Base-by-base conservation (phyloP, 768 basidiomycete species). In the Kwoniella dejecticola region DNA sequence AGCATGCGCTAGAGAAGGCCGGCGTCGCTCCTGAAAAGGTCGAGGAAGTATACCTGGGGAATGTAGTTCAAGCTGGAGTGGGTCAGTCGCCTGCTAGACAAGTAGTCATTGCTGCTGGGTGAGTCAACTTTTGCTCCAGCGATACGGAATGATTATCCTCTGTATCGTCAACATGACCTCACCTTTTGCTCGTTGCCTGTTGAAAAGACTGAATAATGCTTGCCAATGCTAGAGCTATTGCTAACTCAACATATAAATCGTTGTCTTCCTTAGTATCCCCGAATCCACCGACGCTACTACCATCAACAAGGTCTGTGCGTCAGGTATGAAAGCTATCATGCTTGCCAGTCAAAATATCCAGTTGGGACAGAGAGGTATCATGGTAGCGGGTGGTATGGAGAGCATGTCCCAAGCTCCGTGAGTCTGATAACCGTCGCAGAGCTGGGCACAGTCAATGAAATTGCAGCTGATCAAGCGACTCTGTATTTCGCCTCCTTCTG, bases 341-440 rank as follows among this genome's bases (percentile, higher is more conserved):
- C 83, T 98, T 64, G 96, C 91, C 57, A 84, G 91, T 26, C 96
- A 98, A 82, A 86, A 84, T 72, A 91, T 99, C 73, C 84, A 87
- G 78, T 83, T 87, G 23, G 96, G 96, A 52, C 87, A 95, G 77
- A 87, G 89, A 62, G 86, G 81, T 40, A 85, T 96, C 50, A 89
- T 96, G 69, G 91, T 87, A 24, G 94, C 94, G 58, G 96, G 96
- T 69, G 96, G 96, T 63, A 96, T 92, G 91, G 96, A 99, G 82
- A 93, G 90, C 82, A 99, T 99, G 96, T 94, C 90, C 78, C 90
- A 97, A 71, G 92, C 93, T 50, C 96, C 96, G 93, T 97, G 77
- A 75, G 95, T 86, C 8, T 58, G 29, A 45, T 40, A 40, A 2
- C 29, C n/a, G n/a, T n/a, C n/a, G n/a, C n/a, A n/a, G n/a, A n/a